Evolutionary conservation across 805 yeast species (phyloP), one percentile per base, ranked within the genome.

Genomic region (Kodamaea lidongshanica): DNA sequence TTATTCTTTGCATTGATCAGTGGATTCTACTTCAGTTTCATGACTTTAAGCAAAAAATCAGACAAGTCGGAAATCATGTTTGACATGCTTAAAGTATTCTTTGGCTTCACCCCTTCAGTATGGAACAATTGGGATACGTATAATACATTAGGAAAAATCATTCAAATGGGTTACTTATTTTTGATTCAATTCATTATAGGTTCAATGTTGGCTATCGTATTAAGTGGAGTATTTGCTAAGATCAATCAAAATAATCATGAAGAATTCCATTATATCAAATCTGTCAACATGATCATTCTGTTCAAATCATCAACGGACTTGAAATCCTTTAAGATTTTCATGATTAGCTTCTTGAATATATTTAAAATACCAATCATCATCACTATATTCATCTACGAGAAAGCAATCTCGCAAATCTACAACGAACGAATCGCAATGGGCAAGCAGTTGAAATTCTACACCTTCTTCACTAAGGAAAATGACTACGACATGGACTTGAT

Each of bases 71-170:
- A 65, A 19, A 72, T 73, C 13, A 67, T 74, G 9, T 72, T 65
- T 42, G 73, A 67, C 35, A 58, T 72, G 58, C 47, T 72, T 25
- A 69, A 70, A 45, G 56, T 73, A 3, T 61, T 73, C 37, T 72
- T 72, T 44, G 79, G 79, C 1, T 73, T 68, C 45, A 73, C 79
- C 2, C 78, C 79, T 0, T 70, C 77, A 0, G 77, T 73, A 3
- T 73, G 79, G 79, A 58, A 61, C 26, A 67, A 65, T 32, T 72
- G 78, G 78, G 50, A 56, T 20, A 53, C 58, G 30, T 73, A 68
- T 41, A 63, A 71, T 23, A 39, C 51, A 2, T 45, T 71, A 23
- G 79, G 79, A 1, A 55, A 67, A 20, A 39, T 51, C n/a, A 56
- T 71, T 13, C 65, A 69, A 34, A 55, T 73, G 44, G 57, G 67